phyloP scores from a whole-genome alignment of 139 green algal genomes.

The Microglena sp. region DNA sequence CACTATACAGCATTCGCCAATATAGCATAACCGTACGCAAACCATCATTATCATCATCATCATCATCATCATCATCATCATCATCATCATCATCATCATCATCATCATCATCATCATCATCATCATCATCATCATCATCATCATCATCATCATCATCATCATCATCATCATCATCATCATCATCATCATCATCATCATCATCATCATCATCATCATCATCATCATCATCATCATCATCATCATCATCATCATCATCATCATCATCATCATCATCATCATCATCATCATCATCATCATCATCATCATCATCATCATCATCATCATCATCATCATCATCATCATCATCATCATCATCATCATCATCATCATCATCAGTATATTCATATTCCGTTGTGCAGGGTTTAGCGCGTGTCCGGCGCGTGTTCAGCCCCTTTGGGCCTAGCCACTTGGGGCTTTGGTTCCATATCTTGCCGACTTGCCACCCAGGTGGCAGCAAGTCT shows the following conservation, averaged over 20 bases:
- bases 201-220: slow-evolving; percentile 4
- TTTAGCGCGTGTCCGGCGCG: too few relatives aligned
- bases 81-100: slow-evolving; percentile 4
- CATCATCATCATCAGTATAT: not conserved
- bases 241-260: slow-evolving; percentile 4
- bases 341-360: slow-evolving; percentile 4
- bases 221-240: slow-evolving; percentile 4
- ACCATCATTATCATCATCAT: slow-evolving; percentile 3
- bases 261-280: slow-evolving; percentile 4
- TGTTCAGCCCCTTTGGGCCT: too few relatives aligned
- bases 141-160: slow-evolving; percentile 4
- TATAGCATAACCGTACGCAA: too few relatives aligned
- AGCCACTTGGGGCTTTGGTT: too few relatives aligned
- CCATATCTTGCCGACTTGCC: too few relatives aligned
- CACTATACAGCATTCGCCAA: too few relatives aligned
- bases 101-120: slow-evolving; percentile 4
- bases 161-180: slow-evolving; percentile 4
- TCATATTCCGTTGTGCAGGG: too few relatives aligned
- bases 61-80: slow-evolving; percentile 4
- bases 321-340: slow-evolving; percentile 4
- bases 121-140: slow-evolving; percentile 4
- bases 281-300: slow-evolving; percentile 4
- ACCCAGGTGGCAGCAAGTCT: too few relatives aligned
- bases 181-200: slow-evolving; percentile 4
- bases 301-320: slow-evolving; percentile 4